Conservation (phyloP, 148 eudicot species). For the Silene uniflora region DNA sequence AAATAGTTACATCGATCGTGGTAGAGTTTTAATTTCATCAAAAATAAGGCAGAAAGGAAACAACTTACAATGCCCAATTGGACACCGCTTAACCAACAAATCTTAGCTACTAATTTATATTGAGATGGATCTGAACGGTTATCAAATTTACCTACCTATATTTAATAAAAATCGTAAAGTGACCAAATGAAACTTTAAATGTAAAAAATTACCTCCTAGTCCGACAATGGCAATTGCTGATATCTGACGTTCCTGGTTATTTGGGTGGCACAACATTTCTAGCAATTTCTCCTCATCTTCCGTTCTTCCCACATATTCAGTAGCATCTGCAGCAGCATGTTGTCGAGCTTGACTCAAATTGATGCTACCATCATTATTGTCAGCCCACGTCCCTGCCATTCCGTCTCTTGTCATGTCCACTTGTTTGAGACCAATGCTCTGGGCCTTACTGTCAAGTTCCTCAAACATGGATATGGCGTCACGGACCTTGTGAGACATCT, state of each 20-base stretch:
- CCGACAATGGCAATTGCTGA: constrained; percentile 11
- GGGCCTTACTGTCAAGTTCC: background rate
- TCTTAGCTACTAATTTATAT: background rate
- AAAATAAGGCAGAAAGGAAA: background rate
- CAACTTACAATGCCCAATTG: background rate
- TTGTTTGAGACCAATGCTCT: background rate
- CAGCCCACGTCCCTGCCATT: background rate
- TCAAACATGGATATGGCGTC: background rate
- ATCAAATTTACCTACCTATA: background rate
- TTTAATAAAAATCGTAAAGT: background rate
- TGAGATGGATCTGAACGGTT: background rate
- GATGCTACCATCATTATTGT: background rate
- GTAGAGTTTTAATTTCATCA: background rate
- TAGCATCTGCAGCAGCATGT: background rate
- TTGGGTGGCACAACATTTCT: background rate
- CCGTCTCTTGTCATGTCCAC: background rate
- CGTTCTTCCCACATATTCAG: constrained; percentile 1
- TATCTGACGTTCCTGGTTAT: too few relatives aligned
- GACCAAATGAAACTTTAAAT: too few relatives aligned
- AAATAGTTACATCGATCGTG: background rate
- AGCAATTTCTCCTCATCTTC: background rate
- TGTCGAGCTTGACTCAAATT: constrained; percentile 6
- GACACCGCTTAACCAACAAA: background rate
- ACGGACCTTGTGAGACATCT: background rate
- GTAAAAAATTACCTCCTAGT: constrained; percentile 16